Evolutionary conservation across 768 basidiomycete species (phyloP).

Genomic region (Leccinum rimulosum): DNA sequence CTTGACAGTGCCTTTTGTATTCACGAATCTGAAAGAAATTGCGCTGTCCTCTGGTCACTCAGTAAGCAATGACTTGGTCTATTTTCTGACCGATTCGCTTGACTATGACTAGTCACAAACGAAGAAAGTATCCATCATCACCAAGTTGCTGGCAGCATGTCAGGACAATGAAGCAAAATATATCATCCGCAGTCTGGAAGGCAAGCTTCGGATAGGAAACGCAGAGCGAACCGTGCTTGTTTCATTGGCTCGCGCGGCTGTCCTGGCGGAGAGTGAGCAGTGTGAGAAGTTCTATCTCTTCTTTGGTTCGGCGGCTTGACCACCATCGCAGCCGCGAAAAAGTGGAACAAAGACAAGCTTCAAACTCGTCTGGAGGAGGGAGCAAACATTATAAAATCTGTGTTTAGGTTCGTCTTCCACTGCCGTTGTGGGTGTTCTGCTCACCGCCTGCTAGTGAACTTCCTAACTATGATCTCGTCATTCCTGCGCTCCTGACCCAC

Average conservation of each 20-base stretch:
- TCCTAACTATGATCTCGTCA: slow-evolving; percentile 87
- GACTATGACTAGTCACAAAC: slow-evolving; percentile 69
- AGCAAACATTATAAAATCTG: slow-evolving; percentile 74
- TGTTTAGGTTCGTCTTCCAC: slow-evolving; percentile 71
- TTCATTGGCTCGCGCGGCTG: slow-evolving; percentile 88
- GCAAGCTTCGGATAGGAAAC: slow-evolving; percentile 95
- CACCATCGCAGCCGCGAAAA: slow-evolving; percentile 56
- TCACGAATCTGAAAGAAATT: slow-evolving; percentile 87
- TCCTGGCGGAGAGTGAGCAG: slow-evolving; percentile 74
- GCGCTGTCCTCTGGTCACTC: slow-evolving; percentile 82
- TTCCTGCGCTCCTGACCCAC: slow-evolving; percentile 81
- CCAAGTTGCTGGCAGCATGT: slow-evolving; percentile 89
- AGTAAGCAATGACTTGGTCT: slow-evolving; percentile 39
- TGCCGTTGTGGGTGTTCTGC: background rate
- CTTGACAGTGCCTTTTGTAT: slow-evolving; percentile 85
- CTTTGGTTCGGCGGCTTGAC: background rate
- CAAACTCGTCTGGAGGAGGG: slow-evolving; percentile 73
- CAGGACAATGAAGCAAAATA: slow-evolving; percentile 93
- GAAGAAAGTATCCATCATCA: slow-evolving; percentile 94
- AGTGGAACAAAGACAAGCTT: slow-evolving; percentile 72
- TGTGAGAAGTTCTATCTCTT: slow-evolving; percentile 33
- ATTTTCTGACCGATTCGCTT: background rate
- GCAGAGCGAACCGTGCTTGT: slow-evolving; percentile 96
- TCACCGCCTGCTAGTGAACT: slow-evolving; percentile 63
- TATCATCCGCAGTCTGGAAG: slow-evolving; percentile 92